Percentiles rank a stretch among this genome's conserved stretches.
Evolutionary conservation across 305 asterid species (phyloP).

Genomic region (Fraxinus xanthoxyloides): DNA sequence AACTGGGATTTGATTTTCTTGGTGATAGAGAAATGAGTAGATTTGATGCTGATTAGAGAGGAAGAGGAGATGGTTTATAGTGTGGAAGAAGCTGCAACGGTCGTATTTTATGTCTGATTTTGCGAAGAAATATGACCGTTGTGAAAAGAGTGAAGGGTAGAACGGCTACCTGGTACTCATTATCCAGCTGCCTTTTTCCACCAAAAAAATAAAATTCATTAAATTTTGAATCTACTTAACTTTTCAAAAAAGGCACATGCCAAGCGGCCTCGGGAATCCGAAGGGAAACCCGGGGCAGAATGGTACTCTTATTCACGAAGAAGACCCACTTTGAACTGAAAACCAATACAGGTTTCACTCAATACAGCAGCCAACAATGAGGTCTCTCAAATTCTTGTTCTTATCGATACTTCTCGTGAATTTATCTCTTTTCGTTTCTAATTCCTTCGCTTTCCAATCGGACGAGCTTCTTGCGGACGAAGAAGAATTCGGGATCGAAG

Average conservation of each 20-base stretch:
- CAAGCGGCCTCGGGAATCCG: no score
- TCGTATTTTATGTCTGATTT: slow-evolving; percentile 17
- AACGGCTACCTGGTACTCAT: slow-evolving; percentile 24
- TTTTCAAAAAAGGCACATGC: no score
- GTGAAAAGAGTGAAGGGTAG: neutral
- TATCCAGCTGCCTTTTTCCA: neutral
- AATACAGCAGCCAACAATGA: slow-evolving; percentile 27
- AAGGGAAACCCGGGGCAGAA: neutral
- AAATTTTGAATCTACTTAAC: no score
- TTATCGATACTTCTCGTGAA: slow-evolving; percentile 16
- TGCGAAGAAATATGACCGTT: slow-evolving; percentile 36
- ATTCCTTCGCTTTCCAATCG: slow-evolving; percentile 65
- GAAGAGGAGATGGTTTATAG: neutral
- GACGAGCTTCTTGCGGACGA: slow-evolving; percentile 85
- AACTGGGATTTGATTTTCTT: neutral
- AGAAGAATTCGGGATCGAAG: slow-evolving; percentile 87
- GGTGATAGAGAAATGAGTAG: neutral
- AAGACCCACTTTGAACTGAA: neutral
- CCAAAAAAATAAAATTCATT: no score
- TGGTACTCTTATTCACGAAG: neutral
- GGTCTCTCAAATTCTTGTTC: neutral
- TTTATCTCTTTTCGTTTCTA: slow-evolving; percentile 19
- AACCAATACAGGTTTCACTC: neutral
- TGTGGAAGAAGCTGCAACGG: slow-evolving; percentile 28
- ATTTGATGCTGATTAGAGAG: neutral